Conservation (phyloP, 176 grass and related monocot genomes). For the Bolboschoenus planiculmis region DNA sequence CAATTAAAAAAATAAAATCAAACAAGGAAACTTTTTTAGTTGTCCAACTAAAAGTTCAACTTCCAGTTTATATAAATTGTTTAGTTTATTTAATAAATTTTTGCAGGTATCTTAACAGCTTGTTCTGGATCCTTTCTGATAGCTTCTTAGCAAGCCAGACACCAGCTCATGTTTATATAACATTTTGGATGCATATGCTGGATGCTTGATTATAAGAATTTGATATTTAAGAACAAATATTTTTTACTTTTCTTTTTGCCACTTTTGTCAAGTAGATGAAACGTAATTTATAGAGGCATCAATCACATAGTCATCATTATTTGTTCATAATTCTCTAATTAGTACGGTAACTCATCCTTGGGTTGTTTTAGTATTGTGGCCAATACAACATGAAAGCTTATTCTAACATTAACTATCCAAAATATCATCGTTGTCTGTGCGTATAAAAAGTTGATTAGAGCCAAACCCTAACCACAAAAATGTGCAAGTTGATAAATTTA, state of each 20-base stretch:
- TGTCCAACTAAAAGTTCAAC: neutral
- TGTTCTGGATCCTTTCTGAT: neutral
- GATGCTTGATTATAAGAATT: slow-evolving; percentile 16
- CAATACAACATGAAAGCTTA: neutral
- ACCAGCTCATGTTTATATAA: slow-evolving; percentile 20
- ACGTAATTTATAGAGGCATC: neutral
- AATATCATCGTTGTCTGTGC: neutral
- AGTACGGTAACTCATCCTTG: neutral
- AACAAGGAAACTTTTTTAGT: neutral
- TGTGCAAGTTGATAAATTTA: too few relatives aligned
- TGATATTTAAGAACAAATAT: neutral
- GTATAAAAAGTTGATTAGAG: neutral
- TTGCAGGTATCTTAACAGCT: slow-evolving; percentile 13
- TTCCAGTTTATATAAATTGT: neutral
- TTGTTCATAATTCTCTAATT: neutral
- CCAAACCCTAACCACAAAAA: too few relatives aligned
- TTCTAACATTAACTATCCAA: neutral
- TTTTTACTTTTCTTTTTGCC: neutral
- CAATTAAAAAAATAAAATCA: neutral
- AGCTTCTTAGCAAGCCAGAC: neutral
- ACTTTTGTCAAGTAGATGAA: neutral
- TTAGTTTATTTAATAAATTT: slow-evolving; percentile 12
- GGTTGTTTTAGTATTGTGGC: neutral
- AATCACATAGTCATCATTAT: neutral
- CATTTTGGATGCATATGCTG: slow-evolving; percentile 6